These are phyloP conservation scores for Aspergillus biplanus DNA, from an alignment of 495 filamentous ascomycete genomes.

Conservation along the genomic window DNA sequence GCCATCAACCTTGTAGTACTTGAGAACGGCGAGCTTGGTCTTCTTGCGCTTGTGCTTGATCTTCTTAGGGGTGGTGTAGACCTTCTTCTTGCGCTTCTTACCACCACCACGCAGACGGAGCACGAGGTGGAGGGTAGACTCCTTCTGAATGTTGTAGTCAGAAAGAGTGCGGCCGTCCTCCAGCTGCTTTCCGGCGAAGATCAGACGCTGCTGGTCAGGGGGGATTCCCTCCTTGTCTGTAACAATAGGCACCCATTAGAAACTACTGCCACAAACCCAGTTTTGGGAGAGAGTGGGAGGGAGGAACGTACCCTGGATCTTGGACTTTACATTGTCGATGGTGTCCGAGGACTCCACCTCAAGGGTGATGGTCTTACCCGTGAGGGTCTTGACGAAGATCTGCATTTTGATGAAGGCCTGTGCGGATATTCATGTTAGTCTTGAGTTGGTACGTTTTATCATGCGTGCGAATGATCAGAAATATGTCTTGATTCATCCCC, in stretches of 20 bases:
- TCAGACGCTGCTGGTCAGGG: slow-evolving; percentile 99
- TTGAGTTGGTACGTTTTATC: no score
- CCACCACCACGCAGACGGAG: slow-evolving; percentile 93
- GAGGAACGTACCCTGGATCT: slow-evolving; percentile 66
- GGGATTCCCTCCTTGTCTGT: slow-evolving; percentile 99
- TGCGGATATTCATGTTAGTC: not conserved
- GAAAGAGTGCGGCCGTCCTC: slow-evolving; percentile 99
- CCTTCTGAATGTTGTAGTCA: slow-evolving; percentile 99
- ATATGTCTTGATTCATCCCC: no score
- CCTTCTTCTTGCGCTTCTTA: slow-evolving; percentile 99
- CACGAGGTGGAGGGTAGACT: slow-evolving; percentile 98
- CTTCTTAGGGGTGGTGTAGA: slow-evolving; percentile 99
- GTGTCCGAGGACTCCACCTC: slow-evolving; percentile 99
- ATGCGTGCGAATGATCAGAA: no score
- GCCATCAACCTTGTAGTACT: slow-evolving; percentile 99
- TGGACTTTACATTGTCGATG: slow-evolving; percentile 99
- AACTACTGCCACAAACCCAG: not conserved
- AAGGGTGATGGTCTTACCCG: slow-evolving; percentile 99
- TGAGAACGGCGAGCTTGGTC: slow-evolving; percentile 99
- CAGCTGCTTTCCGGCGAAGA: slow-evolving; percentile 99
- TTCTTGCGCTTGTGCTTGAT: slow-evolving; percentile 99
- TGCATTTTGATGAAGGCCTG: slow-evolving; percentile 78
- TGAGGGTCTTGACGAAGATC: slow-evolving; percentile 99
- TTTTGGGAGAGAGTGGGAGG: not conserved
- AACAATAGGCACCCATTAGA: slow-evolving; percentile 18